Evolutionary conservation across 352 stramenopile genomes (phyloP).

Genomic region (Phytopythium cucurbitacearum): DNA sequence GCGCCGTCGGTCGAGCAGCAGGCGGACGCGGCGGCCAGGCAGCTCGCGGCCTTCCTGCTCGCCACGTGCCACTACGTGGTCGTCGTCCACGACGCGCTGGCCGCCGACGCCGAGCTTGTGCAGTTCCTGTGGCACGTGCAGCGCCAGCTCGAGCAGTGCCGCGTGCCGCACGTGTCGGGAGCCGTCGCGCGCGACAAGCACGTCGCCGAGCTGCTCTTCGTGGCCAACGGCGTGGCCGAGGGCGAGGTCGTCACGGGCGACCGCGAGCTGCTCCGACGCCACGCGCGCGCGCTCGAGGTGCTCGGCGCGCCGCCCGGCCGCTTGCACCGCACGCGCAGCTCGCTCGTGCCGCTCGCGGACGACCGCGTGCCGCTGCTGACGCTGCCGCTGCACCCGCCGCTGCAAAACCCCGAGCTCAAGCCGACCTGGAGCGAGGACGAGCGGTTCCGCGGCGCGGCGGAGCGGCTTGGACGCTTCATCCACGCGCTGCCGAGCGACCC

Average conservation of each 20-base stretch:
- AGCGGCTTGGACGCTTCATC: conserved; percentile 23
- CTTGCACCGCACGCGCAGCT: conserved; percentile 1
- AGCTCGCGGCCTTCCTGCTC: conserved; percentile 61
- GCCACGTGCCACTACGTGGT: conserved; percentile 80
- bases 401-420: neutral
- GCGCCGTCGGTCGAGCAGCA: conserved; percentile 61
- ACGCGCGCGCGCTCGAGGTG: conserved; percentile 28
- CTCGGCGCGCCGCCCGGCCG: conserved; percentile 12
- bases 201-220: conserved; percentile 50
- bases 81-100: conserved; percentile 47
- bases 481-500: conserved; percentile 22
- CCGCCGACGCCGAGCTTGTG: conserved; percentile 26
- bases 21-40: conserved; percentile 49
- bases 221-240: conserved; percentile 42
- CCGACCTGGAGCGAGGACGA: conserved; percentile 14
- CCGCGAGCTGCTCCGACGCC: conserved; percentile 24
- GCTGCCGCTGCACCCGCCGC: conserved; percentile 6
- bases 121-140: conserved; percentile 47
- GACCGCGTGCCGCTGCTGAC: conserved; percentile 1
- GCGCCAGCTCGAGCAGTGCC: conserved; percentile 47
- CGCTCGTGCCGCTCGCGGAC: conserved; percentile 12
- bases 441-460: conserved; percentile 26
- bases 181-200: conserved; percentile 38
- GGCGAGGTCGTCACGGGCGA: conserved; percentile 26
- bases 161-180: conserved; percentile 58